Conservation (phyloP, 2,329 filamentous ascomycete species). For the Aureobasidium leucospermi region DNA sequence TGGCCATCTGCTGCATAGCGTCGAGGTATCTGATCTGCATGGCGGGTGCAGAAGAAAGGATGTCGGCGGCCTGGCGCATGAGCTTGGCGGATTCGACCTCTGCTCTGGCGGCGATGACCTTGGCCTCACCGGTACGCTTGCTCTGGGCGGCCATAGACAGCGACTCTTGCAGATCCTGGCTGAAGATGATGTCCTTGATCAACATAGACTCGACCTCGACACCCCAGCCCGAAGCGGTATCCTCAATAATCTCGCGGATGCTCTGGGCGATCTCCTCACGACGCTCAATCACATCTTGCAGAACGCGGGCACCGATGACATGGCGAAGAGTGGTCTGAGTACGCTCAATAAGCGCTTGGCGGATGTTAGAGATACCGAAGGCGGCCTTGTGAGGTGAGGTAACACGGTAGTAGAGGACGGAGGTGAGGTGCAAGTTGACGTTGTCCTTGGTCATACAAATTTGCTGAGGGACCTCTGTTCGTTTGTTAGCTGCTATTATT, state of each 20-base stretch:
- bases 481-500: not conserved
- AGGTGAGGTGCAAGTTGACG: slow-evolving; percentile 85
- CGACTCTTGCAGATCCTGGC: slow-evolving; percentile 87
- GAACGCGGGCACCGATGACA: slow-evolving; percentile 87
- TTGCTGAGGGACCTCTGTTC: slow-evolving; percentile 77
- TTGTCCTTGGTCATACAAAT: slow-evolving; percentile 99
- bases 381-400: slow-evolving; percentile 91
- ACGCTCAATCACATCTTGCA: slow-evolving; percentile 97
- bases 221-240: slow-evolving; percentile 89
- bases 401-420: slow-evolving; percentile 99
- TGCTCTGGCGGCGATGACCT: slow-evolving; percentile 94
- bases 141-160: slow-evolving; percentile 97
- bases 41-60: slow-evolving; percentile 80
- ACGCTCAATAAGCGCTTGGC: slow-evolving; percentile 92
- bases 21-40: slow-evolving; percentile 99
- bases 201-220: slow-evolving; percentile 97
- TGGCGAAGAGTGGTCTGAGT: slow-evolving; percentile 97
- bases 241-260: slow-evolving; percentile 95
- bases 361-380: slow-evolving; percentile 91
- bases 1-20: slow-evolving; percentile 98
- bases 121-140: slow-evolving; percentile 97
- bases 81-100: slow-evolving; percentile 95
- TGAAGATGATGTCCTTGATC: slow-evolving; percentile 99
- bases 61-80: slow-evolving; percentile 85
- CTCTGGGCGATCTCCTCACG: slow-evolving; percentile 94